Percentiles rank a stretch among this genome's conserved stretches.
These are phyloP conservation scores for Pseudisothecium myosuroides DNA, from an alignment of 225 moss, liverwort and hornwort species.

Conservation along the genomic window DNA sequence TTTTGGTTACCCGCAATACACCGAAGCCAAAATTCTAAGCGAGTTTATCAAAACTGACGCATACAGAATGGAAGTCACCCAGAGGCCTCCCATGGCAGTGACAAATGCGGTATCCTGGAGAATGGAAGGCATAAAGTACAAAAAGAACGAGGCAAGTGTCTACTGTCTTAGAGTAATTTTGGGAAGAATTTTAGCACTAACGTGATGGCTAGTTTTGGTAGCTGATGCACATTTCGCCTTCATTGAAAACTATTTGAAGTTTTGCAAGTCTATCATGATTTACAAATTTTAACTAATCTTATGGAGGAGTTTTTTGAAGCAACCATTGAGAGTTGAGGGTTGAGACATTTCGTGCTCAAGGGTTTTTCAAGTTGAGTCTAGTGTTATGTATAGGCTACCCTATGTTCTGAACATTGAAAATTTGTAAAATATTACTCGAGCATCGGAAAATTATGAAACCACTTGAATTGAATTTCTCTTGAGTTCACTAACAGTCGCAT, in stretches of 20 bases:
- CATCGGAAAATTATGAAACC: neutral
- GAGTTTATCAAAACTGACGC: conserved; percentile 99
- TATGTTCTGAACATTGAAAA: neutral
- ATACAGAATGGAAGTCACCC: conserved; percentile 94
- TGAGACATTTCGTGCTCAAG: neutral
- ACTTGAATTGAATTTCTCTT: neutral
- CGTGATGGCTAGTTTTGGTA: neutral
- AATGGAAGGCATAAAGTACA: conserved; percentile 99
- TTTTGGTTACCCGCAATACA: conserved; percentile 97
- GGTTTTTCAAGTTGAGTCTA: neutral
- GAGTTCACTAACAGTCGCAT: neutral
- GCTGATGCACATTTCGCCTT: neutral
- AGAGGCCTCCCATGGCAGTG: conserved; percentile 96
- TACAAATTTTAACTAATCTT: neutral
- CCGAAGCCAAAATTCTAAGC: conserved; percentile 94
- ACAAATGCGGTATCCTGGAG: conserved; percentile 99
- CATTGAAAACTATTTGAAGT: neutral
- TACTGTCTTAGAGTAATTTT: neutral
- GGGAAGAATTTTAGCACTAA: neutral
- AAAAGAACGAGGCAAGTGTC: conserved; percentile 82
- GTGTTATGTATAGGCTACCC: neutral
- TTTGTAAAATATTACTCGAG: neutral
- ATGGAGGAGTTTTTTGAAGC: neutral
- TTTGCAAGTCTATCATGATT: neutral
- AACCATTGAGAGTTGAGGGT: neutral